Base-by-base conservation (phyloP, 257 asterid species). In the Cinchona pubescens region DNA sequence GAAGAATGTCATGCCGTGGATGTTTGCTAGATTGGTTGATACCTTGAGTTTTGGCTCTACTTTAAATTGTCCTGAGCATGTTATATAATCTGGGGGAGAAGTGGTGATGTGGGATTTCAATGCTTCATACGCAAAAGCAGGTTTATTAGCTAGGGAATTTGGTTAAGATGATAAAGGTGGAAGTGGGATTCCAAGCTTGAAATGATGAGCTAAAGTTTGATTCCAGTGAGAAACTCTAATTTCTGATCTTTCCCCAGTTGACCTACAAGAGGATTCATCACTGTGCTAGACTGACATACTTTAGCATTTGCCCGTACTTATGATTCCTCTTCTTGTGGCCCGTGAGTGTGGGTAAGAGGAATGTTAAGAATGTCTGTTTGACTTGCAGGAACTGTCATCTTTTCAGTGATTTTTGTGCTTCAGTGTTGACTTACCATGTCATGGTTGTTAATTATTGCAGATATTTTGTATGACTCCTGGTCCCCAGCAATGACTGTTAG, bases 401-500 rank as follows among this genome's bases (percentile, higher is more conserved):
- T 51, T 2, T 46, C 25, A 9, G 11, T 34, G n/a, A 59, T 59
- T 10, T 49, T 58, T 25, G 43, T 53, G 32, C 64, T 74, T 48
- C 61, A 10, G 43, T 38, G 19, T 61, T 37, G 49, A n/a, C 48
- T 62, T 48, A 5, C 67, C 43, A 27, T 72, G 30, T 45, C 13
- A n/a, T 67, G 5, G 63, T 35, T 65, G 27, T 69, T 46, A 73
- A 13, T 34, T 64, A 34, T 23, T 83, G 55, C 92, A 94, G 99
- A 94, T 83, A 94, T 94, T 71, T 71, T 94, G 71, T 94, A 94
- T 27, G 99, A 94, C 84, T 94, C 99, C 2, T 94, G 99, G 99
- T 94, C 99, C 71, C 99, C 99, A 12, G 99, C 99, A 9, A 92
- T 94, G 99, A 94, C 98, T 76, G 97, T 94, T 21, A 91, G 99